Evolutionary conservation across 2,329 filamentous ascomycete genomes (phyloP).

Genomic region (Penicillium sp.): DNA sequence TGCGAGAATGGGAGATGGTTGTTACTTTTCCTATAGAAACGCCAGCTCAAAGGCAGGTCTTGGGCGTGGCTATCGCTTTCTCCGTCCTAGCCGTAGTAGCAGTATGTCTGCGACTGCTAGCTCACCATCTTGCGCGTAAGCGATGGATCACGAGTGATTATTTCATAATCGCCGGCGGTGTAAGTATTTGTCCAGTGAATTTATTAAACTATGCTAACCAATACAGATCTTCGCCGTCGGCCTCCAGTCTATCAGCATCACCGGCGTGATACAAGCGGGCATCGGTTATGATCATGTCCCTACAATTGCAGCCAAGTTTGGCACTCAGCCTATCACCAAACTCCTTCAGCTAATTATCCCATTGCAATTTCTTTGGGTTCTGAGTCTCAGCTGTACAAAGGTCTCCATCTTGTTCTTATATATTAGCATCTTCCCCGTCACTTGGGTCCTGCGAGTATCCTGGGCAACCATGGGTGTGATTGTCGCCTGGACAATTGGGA

Average conservation of each 20-base stretch:
- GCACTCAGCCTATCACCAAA: conserved; percentile 18
- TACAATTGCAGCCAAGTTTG: conserved; percentile 14
- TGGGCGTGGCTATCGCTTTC: conserved; percentile 19
- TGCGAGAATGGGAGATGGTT: conserved; percentile 1
- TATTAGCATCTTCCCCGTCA: conserved; percentile 22
- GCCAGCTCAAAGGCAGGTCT: conserved; percentile 13
- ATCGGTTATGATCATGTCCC: conserved; percentile 23
- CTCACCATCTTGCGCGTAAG: conserved; percentile 20
- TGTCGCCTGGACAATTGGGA: conserved; percentile 25
- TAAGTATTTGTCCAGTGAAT: neutral
- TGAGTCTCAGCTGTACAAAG: conserved; percentile 24
- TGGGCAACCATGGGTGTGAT: conserved; percentile 19
- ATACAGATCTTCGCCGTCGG: conserved; percentile 20
- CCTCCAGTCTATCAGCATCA: conserved; percentile 24
- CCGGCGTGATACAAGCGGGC: conserved; percentile 20
- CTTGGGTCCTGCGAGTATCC: conserved; percentile 9
- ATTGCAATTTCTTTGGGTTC: conserved; percentile 26
- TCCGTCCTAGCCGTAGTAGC: conserved; percentile 18
- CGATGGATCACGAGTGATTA: conserved; percentile 21
- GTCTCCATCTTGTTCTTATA: conserved; percentile 24
- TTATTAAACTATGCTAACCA: neutral
- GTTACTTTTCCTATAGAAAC: conserved; percentile 21
- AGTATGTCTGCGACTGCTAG: conserved; percentile 18
- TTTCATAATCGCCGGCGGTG: conserved; percentile 22
- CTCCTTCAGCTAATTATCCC: conserved; percentile 23